phyloP scores from a whole-genome alignment of 441 rosid genomes.

The Bruguiera hainesii region DNA sequence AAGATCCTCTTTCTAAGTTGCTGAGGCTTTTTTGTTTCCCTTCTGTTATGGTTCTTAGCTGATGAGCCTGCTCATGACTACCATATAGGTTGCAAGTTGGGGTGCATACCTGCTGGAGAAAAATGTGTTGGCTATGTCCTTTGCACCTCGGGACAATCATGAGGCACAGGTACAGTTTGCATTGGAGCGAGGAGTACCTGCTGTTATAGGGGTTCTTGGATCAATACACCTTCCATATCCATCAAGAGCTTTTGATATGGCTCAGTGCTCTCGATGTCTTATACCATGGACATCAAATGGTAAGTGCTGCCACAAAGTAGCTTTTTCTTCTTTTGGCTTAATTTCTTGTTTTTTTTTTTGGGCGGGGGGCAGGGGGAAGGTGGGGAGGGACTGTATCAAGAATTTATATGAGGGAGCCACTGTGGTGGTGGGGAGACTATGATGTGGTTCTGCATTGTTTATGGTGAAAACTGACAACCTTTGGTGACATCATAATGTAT shows the following conservation, averaged over 20 bases:
- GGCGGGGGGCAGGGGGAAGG: too few species aligned
- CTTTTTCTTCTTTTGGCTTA: too few species aligned
- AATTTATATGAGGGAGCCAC: too few species aligned
- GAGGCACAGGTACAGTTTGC: constrained; percentile 97
- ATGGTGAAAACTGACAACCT: neutral
- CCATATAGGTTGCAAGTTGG: constrained; percentile 83
- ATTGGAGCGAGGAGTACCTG: constrained; percentile 91
- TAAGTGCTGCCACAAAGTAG: constrained; percentile 20
- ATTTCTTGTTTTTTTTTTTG: too few species aligned
- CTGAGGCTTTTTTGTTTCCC: neutral
- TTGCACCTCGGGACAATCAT: constrained; percentile 90
- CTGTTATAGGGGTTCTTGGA: constrained; percentile 74
- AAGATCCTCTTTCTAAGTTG: neutral
- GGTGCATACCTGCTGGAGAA: constrained; percentile 79
- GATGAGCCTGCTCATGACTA: constrained; percentile 5
- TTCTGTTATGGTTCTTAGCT: constrained; percentile 6
- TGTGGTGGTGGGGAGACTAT: too few species aligned
- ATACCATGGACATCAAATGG: constrained; percentile 88
- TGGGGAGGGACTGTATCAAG: too few species aligned
- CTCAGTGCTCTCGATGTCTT: constrained; percentile 93
- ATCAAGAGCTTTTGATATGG: constrained; percentile 86
- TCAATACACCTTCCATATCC: constrained; percentile 82
- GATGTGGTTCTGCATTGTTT: too few species aligned
- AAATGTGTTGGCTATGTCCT: constrained; percentile 68
- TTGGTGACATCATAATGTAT: neutral